Conservation (phyloP, 495 filamentous ascomycete species). For the Neohortaea acidophila region DNA sequence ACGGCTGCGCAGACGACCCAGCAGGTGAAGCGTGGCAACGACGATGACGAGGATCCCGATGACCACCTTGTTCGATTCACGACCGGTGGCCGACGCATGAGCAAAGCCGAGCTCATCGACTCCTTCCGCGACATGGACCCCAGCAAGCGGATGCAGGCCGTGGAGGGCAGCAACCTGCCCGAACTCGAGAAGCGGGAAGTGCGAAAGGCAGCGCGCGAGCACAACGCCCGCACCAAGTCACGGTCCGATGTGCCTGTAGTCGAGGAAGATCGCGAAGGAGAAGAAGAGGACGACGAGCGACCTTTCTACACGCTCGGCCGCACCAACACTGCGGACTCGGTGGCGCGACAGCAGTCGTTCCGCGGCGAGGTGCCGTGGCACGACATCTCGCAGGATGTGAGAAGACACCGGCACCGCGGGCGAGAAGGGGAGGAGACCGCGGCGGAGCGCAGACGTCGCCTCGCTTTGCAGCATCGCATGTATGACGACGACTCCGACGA, state of each 20-base stretch:
- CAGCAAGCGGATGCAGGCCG: constrained; percentile 51
- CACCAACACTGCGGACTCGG: constrained; percentile 8
- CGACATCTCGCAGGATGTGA: constrained; percentile 21
- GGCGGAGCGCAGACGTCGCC: constrained; percentile 25
- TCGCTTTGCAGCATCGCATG: constrained; percentile 15
- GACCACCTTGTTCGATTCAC: constrained; percentile 75
- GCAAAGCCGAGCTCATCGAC: constrained; percentile 78
- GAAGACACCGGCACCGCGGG: neutral
- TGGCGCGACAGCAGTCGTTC: constrained; percentile 20
- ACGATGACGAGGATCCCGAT: constrained; percentile 38
- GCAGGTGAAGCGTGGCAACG: constrained; percentile 32
- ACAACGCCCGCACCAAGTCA: constrained; percentile 18
- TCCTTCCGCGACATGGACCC: constrained; percentile 71
- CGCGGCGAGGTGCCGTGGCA: constrained; percentile 23
- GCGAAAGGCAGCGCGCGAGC: constrained; percentile 38
- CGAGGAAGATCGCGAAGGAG: neutral
- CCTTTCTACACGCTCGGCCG: neutral
- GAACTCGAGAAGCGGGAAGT: constrained; percentile 40
- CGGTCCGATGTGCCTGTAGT: constrained; percentile 7
- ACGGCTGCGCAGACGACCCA: constrained; percentile 40
- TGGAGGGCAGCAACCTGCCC: constrained; percentile 52
- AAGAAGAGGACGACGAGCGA: neutral
- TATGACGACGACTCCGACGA: constrained; percentile 36
- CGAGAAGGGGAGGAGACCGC: constrained; percentile 18
- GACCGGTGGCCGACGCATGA: constrained; percentile 62